Percentiles rank a stretch among this genome's conserved stretches.
phyloP scores from a whole-genome alignment of 2,329 filamentous ascomycete species.

The Neofusicoccum kwambonambiense region DNA sequence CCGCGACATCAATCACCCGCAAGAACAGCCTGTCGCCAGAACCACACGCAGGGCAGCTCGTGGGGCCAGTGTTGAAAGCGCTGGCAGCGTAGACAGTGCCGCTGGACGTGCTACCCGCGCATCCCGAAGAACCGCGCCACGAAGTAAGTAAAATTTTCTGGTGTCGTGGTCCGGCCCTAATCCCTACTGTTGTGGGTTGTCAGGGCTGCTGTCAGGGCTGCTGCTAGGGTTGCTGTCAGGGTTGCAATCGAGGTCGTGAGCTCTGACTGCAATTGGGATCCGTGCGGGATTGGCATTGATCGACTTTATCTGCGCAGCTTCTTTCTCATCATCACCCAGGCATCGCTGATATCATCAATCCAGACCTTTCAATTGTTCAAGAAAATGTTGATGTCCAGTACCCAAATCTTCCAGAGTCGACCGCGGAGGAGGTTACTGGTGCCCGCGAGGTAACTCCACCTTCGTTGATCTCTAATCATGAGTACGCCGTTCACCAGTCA shows the following conservation, averaged over 20 bases:
- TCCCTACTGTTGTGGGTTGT: background rate
- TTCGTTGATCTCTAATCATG: background rate
- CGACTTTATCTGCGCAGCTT: too few relatives aligned
- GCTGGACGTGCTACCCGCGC: constrained; percentile 23
- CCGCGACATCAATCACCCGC: constrained; percentile 34
- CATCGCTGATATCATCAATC: background rate
- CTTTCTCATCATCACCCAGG: too few relatives aligned
- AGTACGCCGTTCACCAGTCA: constrained; percentile 25
- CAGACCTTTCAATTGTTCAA: constrained; percentile 21
- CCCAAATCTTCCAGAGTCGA: constrained; percentile 22
- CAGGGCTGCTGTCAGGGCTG: background rate
- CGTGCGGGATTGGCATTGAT: too few relatives aligned
- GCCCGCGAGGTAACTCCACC: constrained; percentile 1
- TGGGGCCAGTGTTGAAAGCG: constrained; percentile 29
- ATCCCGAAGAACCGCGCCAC: constrained; percentile 24
- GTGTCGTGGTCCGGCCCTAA: too few relatives aligned
- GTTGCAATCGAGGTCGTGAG: too few relatives aligned
- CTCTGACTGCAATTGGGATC: too few relatives aligned
- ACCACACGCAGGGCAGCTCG: constrained; percentile 28
- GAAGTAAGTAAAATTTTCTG: background rate
- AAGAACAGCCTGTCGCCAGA: constrained; percentile 20
- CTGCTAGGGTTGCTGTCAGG: background rate
- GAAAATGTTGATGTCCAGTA: constrained; percentile 21
- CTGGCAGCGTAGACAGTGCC: constrained; percentile 27
- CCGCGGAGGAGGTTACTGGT: background rate